Base-by-base conservation (phyloP, 2,329 filamentous ascomycete genomes). In the Verticillium dahliae region DNA sequence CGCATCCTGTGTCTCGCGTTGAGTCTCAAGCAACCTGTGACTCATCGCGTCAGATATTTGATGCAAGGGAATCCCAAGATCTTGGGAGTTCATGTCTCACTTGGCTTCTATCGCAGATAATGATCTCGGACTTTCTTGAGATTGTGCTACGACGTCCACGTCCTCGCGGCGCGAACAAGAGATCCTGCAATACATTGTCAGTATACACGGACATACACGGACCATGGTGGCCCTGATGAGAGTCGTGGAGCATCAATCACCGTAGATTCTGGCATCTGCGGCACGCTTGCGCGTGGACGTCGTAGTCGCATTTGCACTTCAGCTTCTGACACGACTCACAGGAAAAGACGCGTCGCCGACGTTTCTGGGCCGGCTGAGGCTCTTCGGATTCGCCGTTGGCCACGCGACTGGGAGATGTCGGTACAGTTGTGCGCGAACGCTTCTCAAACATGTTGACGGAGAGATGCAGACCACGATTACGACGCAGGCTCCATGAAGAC, bases 271-370 rank as follows among this genome's bases (percentile, higher is more conserved):
- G 63, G 35, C 63, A 65, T 52, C 63, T 60, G 50, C 62, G 57
- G n/a, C 63, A 65, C 35, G 60, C 41, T 33, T 63, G 62, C 27
- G 62, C 63, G 22, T 65, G 60, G 38, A 61, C 58, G 15, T 65
- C 63, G 1, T 63, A 54, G 31, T 65, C 63, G 18, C 63, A 65
- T 15, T 60, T 56, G 41, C 63, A 65, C 50, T 65, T 65, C 31
- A 63, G 62, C 57, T 62, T 63, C 14, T 62, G 59, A 22, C 63
- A 65, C 6, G 63, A 63, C 39, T 65, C 63, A 22, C 63, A 65
- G 4, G 63, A 65, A 13, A 65, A 58, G n/a, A 65, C 62, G 6
- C 63, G 60, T 38, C 63, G 55, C 57, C 60, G 61, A 10, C 63
- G 55, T 56, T 65, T 65, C 7, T 10, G 11, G 15, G 14, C 35